Conservation (phyloP, 177 flowering plant species). For the Vitis hybrid region DNA sequence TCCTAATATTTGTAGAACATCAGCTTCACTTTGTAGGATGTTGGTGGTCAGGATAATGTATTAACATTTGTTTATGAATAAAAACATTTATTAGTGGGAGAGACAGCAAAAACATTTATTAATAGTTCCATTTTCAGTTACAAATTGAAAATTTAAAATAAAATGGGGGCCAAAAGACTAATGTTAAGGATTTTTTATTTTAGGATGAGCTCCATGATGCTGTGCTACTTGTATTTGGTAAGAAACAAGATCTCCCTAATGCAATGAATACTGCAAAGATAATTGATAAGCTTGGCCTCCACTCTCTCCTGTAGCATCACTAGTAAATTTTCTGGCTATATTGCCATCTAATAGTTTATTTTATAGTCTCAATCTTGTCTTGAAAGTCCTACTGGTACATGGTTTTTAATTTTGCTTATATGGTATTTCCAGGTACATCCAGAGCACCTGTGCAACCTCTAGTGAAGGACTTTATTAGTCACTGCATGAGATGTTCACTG, state of each 20-base stretch:
- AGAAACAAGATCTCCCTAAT: slow-evolving; percentile 98
- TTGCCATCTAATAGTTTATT: background rate
- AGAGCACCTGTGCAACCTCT: slow-evolving; percentile 95
- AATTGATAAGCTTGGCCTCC: slow-evolving; percentile 95
- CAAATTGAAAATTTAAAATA: no score
- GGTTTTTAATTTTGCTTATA: background rate
- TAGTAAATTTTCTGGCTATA: slow-evolving; percentile 44
- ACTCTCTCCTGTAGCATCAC: slow-evolving; percentile 94
- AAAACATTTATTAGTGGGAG: no score
- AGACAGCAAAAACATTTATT: no score
- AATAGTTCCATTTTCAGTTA: slow-evolving; percentile 1
- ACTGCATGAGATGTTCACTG: no score
- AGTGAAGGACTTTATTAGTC: slow-evolving; percentile 76
- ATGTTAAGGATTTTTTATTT: slow-evolving; percentile 1
- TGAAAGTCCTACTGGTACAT: background rate
- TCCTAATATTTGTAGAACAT: slow-evolving; percentile 45
- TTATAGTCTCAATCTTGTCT: background rate
- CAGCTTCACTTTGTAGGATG: slow-evolving; percentile 99
- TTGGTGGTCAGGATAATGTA: slow-evolving; percentile 98
- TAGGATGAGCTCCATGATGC: slow-evolving; percentile 98
- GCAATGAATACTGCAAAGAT: slow-evolving; percentile 99
- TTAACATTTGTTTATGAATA: no score
- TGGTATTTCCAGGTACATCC: slow-evolving; percentile 76
- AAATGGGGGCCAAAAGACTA: background rate
- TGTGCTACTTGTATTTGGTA: slow-evolving; percentile 92